Evolutionary conservation across 73 alveolate genomes (phyloP).

Genomic region (Uronychia setigera): DNA sequence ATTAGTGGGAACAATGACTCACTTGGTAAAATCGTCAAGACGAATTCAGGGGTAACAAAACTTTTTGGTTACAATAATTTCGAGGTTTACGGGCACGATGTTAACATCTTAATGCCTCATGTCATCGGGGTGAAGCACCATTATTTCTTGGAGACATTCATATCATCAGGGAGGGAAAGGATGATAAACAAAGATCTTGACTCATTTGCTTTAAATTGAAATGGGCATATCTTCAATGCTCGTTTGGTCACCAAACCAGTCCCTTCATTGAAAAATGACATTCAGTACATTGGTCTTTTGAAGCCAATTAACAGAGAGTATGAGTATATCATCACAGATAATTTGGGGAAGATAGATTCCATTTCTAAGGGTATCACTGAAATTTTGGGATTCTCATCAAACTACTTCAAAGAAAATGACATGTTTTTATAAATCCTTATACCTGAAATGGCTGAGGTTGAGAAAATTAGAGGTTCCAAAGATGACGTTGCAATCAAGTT

Average conservation of each 20-base stretch:
- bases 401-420: constrained; percentile 54
- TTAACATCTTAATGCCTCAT: constrained; percentile 49
- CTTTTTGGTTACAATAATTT: constrained; percentile 38
- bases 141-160: constrained; percentile 28
- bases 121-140: constrained; percentile 41
- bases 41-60: constrained; percentile 43
- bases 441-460: constrained; percentile 41
- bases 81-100: constrained; percentile 58
- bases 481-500: constrained; percentile 26
- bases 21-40: constrained; percentile 43
- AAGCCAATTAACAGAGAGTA: constrained; percentile 15
- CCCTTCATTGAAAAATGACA: constrained; percentile 51
- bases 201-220: constrained; percentile 38
- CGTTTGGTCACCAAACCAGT: constrained; percentile 42
- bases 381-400: constrained; percentile 24
- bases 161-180: constrained; percentile 43
- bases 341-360: constrained; percentile 46
- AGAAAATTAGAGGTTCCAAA: background rate
- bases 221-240: constrained; percentile 45
- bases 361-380: constrained; percentile 39
- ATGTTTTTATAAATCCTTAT: constrained; percentile 24
- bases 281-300: constrained; percentile 47
- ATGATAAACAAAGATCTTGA: constrained; percentile 38
- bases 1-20: constrained; percentile 46
- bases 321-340: constrained; percentile 48